phyloP scores from a whole-genome alignment of 2,329 filamentous ascomycete genomes.

The Beauveria varroae region DNA sequence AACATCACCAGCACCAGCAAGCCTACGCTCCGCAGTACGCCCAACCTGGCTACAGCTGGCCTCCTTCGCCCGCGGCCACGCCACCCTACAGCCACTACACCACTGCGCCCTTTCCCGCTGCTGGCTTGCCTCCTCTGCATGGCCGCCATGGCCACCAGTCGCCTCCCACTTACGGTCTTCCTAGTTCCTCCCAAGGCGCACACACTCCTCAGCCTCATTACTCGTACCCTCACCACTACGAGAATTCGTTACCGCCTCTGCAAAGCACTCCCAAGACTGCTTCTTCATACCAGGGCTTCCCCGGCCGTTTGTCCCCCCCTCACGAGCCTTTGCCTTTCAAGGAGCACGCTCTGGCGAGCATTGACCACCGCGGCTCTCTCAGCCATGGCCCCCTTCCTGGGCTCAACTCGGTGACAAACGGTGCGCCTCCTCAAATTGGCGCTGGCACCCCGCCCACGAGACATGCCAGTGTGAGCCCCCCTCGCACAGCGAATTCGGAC shows the following conservation, averaged over 20 bases:
- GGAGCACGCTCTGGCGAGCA: constrained; percentile 34
- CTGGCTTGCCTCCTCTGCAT: constrained; percentile 5
- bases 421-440: constrained; percentile 20
- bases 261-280: constrained; percentile 23
- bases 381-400: constrained; percentile 38
- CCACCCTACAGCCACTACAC: constrained; percentile 45
- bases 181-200: constrained; percentile 17
- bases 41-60: constrained; percentile 43
- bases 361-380: not conserved
- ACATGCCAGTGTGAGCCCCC: constrained; percentile 42
- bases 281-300: constrained; percentile 25
- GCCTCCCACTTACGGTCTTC: constrained; percentile 15
- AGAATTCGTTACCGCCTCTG: constrained; percentile 31
- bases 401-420: constrained; percentile 27
- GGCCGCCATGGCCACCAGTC: constrained; percentile 13
- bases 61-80: constrained; percentile 47
- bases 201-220: constrained; percentile 24
- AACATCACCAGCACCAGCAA: constrained; percentile 25
- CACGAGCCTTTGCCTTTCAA: constrained; percentile 37
- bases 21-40: constrained; percentile 33
- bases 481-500: constrained; percentile 33
- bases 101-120: constrained; percentile 28
- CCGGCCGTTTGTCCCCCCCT: constrained; percentile 28
- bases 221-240: constrained; percentile 22
- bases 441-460: constrained; percentile 37